Conservation (phyloP, 495 filamentous ascomycete species). For the Penicillium daleae region DNA sequence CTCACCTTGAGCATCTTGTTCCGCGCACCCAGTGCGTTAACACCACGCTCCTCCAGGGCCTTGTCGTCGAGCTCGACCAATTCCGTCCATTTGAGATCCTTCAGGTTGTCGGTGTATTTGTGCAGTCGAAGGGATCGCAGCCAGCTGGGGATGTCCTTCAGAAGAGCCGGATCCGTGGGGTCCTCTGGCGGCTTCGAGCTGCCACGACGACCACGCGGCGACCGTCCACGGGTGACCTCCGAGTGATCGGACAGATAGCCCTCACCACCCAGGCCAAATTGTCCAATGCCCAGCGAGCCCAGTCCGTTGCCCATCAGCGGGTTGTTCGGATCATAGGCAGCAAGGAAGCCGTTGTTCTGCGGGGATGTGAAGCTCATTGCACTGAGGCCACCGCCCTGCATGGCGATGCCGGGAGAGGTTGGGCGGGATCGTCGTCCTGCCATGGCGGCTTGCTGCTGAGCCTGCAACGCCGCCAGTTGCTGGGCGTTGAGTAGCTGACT, state of each 20-base stretch:
- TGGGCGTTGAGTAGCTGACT: constrained; percentile 85
- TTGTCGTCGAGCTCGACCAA: constrained; percentile 90
- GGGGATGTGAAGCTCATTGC: constrained; percentile 80
- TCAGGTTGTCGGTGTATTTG: constrained; percentile 98
- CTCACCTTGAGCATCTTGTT: constrained; percentile 97
- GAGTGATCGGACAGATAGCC: constrained; percentile 96
- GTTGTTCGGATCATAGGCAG: constrained; percentile 79
- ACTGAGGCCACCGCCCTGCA: constrained; percentile 68
- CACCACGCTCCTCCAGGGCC: constrained; percentile 88
- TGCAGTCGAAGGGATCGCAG: constrained; percentile 91
- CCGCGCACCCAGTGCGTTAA: constrained; percentile 91
- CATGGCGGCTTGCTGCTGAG: constrained; percentile 79
- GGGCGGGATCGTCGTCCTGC: constrained; percentile 85
- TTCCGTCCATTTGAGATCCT: constrained; percentile 96
- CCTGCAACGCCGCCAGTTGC: constrained; percentile 84
- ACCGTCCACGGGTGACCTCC: constrained; percentile 85
- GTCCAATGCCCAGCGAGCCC: constrained; percentile 69
- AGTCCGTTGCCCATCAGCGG: constrained; percentile 76
- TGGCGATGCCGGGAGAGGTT: constrained; percentile 85
- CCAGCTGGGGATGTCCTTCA: constrained; percentile 97
- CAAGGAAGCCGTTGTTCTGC: constrained; percentile 93
- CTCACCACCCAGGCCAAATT: constrained; percentile 74
- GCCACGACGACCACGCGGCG: constrained; percentile 88
- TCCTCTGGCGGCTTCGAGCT: constrained; percentile 98
- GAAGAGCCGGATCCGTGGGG: constrained; percentile 84